Base-by-base conservation (phyloP, 352 stramenopile species). In the Elongisporangium senticosum region DNA sequence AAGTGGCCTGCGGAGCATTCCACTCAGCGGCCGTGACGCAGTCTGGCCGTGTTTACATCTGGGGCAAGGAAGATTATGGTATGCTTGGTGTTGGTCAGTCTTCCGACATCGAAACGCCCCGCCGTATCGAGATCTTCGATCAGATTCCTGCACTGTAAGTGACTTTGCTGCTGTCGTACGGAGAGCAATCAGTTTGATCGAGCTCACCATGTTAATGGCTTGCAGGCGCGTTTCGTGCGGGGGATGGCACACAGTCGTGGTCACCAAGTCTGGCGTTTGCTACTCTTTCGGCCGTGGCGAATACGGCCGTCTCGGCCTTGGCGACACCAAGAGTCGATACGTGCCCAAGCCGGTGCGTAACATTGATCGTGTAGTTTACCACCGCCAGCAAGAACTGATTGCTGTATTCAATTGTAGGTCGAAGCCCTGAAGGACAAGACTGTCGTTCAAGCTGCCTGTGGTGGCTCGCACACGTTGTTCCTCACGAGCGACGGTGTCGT, bases 51-150 rank as follows among this genome's bases (percentile, higher is more conserved):
- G 75, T 94, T 7, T 94, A 82, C 74, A 87, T 90, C 49, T 94
- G 84, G 84, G 80, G 80, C 52, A 93, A 94, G 69, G 84, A 94
- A 54, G 86, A 96, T 67, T 91, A 92, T 56, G 86, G 87, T 40
- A 93, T 95, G 86, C 79, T 95, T 17, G 84, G 84, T 19, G 63
- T 89, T 21, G 86, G 87, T 7, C 83, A 93, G 60, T 86, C 79
- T 8, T 77, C 77, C 2, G 84, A 94, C 60, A 64, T 87, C 53
- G 73, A 91, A 62, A 75, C 48, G 7, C 84, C 84, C 6, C 74
- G 72, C 37, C 72, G 69, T 7, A 67, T 94, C 53, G 63, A 72
- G 49, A 75, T 87, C 43, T 94, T 94, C 53, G 77, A 92, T 55
- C 62, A 72, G 22, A 79, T 86, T 17, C 80, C 79, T 8, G 79